Evolutionary conservation across 768 basidiomycete genomes (phyloP), one percentile per base, ranked within the genome.

Genomic region (Leucocoprinus leucothites): DNA sequence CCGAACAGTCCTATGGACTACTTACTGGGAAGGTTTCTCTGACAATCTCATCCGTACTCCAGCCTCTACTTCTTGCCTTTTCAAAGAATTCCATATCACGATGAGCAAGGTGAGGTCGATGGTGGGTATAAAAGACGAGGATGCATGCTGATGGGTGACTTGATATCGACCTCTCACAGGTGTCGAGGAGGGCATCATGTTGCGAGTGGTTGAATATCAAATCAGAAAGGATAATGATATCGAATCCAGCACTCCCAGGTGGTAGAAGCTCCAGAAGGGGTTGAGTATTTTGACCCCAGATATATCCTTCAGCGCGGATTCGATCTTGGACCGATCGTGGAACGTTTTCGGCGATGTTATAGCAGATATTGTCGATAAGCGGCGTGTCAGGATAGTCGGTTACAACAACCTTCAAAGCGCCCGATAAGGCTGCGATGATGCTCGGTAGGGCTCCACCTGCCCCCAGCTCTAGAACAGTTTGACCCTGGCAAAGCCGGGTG

Each of bases 131-230:
- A 69, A 97, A 96, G 1, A 94, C 90, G 1, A 95, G 81, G 0
- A 93, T 66, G 13, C 58, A 62, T 1, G 56, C 38, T 3, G 58
- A 31, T 8, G 54, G 19, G 13, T 51, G 14, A 0, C 51, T 40
- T 9, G 65, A 63, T 8, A 80, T 61, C 59, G 68, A 74, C 16
- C 66, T 64, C 54, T 87, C 83, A 61, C 92, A 93, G 0, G 92
- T 86, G 21, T 75, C 75, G 6, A 97, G 77, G 18, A 98, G 74
- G 0, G 91, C 89, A 26, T 86, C 84, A 64, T 98, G 94, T 87
- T 95, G 92, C 1, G 94, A 94, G 62, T 96, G 94, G 62, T 95
- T 97, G 71, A 96, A 97, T 31, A 98, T 82, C 31, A 98, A 82
- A 70, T 98, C 95, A 1, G 93, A 95, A 53, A 98, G 76, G 57